Base-by-base conservation (phyloP, 768 basidiomycete genomes). In the Lentinula sp. region DNA sequence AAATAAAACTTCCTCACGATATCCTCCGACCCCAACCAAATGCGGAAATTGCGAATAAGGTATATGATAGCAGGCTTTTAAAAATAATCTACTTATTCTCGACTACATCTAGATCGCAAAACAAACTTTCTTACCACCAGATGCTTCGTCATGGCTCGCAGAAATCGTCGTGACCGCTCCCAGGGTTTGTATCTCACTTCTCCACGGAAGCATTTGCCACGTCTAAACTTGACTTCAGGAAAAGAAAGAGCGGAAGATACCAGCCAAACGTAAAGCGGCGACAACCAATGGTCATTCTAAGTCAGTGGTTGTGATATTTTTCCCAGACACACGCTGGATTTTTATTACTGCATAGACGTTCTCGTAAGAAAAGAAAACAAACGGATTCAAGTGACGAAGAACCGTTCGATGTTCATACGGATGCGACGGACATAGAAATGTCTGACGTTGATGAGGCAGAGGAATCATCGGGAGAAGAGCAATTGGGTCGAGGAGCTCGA, bases 1-100 rank as follows among this genome's bases (percentile, higher is more conserved):
- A 89, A 68, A 73, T 95, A 48, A 83, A 84, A 64, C 72, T 98
- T 18, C 96, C 95, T 0, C 69, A 79, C 13, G 95, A 97, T 69
- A 91, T 97, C 51, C 81, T 98, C 62, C 82, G 85, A 33, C 75
- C 86, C 1, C 76, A 95, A 51, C 85, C 88, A 1, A 85, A 73
- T 64, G 71, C 81, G 2, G 91, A 90, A 48, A 83, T 83, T 0
- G 82, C 82, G 0, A 84, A 85, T 61, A 79, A 87, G 81, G 91
- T 85, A 49, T 51, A 68, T 57, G 28, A 28, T 3, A 28, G 28
- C 28, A 18, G 62, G 39, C 46, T 28, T 53, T 23, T 18, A 32
- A 3, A 48, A 12, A 20, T 48, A 18, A 33, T 16, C 51, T 35
- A n/a, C 16, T 37, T 18, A 6, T 5, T 39, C 9, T 4, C 23